A percentile compares a stretch with the other conserved stretches of the same genome.
Evolutionary conservation across 805 yeast species (phyloP).

Genomic region (Barnettozyma vustinii): DNA sequence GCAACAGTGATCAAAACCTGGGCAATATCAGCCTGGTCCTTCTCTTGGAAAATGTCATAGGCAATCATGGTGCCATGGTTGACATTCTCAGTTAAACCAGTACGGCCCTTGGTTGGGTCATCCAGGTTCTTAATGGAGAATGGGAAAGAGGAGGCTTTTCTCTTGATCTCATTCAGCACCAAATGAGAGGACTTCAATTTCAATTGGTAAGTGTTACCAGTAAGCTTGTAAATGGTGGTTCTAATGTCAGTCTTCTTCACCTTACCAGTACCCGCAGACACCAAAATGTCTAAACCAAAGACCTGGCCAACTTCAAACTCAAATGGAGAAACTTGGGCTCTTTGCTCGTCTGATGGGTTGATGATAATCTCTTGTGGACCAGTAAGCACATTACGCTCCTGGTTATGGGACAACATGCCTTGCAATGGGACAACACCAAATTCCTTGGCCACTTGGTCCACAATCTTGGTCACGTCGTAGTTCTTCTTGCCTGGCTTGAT

Average conservation of each 20-base stretch:
- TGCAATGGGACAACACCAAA: conserved; percentile 60
- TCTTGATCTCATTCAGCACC: conserved; percentile 61
- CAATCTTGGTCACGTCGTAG: conserved; percentile 69
- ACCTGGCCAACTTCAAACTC: conserved; percentile 73
- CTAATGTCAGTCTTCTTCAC: conserved; percentile 52
- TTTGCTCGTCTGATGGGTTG: conserved; percentile 68
- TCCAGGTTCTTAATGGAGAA: conserved; percentile 59
- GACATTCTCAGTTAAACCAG: conserved; percentile 68
- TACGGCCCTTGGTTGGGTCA: conserved; percentile 65
- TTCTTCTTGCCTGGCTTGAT: conserved; percentile 63
- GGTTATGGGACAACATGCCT: conserved; percentile 74
- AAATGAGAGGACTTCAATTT: conserved; percentile 67
- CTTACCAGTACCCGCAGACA: conserved; percentile 62
- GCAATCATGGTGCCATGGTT: conserved; percentile 63
- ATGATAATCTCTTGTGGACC: conserved; percentile 74
- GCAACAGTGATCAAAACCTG: conserved; percentile 75
- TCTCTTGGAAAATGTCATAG: conserved; percentile 64
- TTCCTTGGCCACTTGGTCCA: conserved; percentile 53
- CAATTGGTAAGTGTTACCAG: conserved; percentile 62
- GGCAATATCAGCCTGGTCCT: conserved; percentile 60
- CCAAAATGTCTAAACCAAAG: conserved; percentile 67
- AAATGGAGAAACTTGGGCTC: conserved; percentile 53
- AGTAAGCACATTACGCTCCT: conserved; percentile 57
- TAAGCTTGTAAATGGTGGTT: conserved; percentile 68
- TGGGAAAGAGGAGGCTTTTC: conserved; percentile 63